These are phyloP conservation scores for Orbilia blumenaviensis DNA, from an alignment of 2,329 filamentous ascomycete genomes.

Conservation along the genomic window DNA sequence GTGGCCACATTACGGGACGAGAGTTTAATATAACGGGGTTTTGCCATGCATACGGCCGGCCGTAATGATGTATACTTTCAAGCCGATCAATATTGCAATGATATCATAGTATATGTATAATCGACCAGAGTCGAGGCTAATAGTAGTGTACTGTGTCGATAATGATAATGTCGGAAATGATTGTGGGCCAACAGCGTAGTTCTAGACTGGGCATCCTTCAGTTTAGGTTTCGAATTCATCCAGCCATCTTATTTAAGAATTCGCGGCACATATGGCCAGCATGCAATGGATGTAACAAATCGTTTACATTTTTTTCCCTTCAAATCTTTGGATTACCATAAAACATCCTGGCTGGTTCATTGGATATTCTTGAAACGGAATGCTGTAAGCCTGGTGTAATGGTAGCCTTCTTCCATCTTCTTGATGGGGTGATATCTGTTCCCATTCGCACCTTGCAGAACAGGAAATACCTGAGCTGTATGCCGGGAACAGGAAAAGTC, in stretches of 20 bases:
- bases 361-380: neutral
- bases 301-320: too few species aligned
- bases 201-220: too few species aligned
- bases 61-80: too few species aligned
- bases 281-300: too few species aligned
- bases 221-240: too few species aligned
- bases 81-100: neutral
- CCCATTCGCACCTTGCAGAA: constrained; percentile 26
- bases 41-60: too few species aligned
- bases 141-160: neutral
- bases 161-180: too few species aligned
- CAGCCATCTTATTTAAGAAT: too few species aligned
- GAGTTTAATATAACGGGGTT: neutral
- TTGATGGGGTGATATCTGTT: constrained; percentile 24
- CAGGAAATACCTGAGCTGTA: neutral
- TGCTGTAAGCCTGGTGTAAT: neutral
- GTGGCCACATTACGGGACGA: neutral
- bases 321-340: too few species aligned
- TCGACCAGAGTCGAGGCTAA: neutral
- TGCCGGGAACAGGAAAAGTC: neutral
- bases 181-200: too few species aligned
- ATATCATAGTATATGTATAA: too few species aligned
- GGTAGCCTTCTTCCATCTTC: neutral
- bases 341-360: neutral
- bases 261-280: too few species aligned